phyloP scores from a whole-genome alignment of 305 asterid species.

The Rubia tinctorum region DNA sequence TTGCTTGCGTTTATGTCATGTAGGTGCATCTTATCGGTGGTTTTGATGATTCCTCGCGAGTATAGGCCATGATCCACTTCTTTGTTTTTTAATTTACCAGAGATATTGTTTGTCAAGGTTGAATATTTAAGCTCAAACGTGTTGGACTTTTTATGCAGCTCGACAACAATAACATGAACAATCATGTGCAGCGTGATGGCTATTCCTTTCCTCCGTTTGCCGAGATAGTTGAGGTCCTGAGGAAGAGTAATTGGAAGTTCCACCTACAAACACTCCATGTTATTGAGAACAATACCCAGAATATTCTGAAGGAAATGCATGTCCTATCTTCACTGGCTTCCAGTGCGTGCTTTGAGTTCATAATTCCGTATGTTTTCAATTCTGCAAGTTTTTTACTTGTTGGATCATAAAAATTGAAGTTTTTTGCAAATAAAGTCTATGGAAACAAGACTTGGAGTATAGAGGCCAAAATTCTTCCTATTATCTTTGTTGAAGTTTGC shows the following conservation, averaged over 20 bases:
- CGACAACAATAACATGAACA: slow-evolving; percentile 23
- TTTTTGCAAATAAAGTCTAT: background rate
- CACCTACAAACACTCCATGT: slow-evolving; percentile 76
- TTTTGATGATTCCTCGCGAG: slow-evolving; percentile 68
- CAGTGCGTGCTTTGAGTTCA: slow-evolving; percentile 44
- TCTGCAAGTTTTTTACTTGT: background rate
- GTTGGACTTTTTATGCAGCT: slow-evolving; percentile 51
- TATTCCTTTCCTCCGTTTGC: slow-evolving; percentile 78
- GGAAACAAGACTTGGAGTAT: background rate
- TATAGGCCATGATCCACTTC: slow-evolving; percentile 36
- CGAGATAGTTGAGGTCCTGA: slow-evolving; percentile 62
- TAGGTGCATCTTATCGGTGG: slow-evolving; percentile 96
- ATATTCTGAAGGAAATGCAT: slow-evolving; percentile 66
- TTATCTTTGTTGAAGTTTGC: background rate
- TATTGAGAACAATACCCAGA: slow-evolving; percentile 71
- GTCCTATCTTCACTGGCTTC: slow-evolving; percentile 84
- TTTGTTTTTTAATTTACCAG: slow-evolving; percentile 27
- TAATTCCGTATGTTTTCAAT: slow-evolving; percentile 9
- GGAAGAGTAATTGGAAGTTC: slow-evolving; percentile 52
- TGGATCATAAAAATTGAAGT: background rate
- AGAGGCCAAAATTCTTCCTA: background rate
- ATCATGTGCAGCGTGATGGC: slow-evolving; percentile 37
- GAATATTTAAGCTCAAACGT: slow-evolving; percentile 19
- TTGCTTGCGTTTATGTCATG: slow-evolving; percentile 22
- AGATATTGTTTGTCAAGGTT: slow-evolving; percentile 19